Conservation (phyloP, 2,329 filamentous ascomycete genomes). For the Cladobotryum protrusum region DNA sequence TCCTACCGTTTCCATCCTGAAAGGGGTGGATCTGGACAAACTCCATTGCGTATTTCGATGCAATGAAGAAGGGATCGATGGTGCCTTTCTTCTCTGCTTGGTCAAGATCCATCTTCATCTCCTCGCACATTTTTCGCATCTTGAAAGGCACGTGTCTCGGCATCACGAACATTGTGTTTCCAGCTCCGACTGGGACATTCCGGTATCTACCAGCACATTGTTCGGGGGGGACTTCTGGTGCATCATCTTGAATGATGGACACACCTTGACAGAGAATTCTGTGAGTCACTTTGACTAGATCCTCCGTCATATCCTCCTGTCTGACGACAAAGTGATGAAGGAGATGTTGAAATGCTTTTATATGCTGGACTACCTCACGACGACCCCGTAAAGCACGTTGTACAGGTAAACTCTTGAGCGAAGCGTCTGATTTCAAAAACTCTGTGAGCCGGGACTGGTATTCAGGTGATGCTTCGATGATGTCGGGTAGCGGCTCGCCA, state of each 20-base stretch:
- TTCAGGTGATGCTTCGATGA: slow-evolving; percentile 5
- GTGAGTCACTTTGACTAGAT: slow-evolving; percentile 17
- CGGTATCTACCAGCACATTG: slow-evolving; percentile 23
- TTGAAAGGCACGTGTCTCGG: slow-evolving; percentile 19
- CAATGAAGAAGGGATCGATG: slow-evolving; percentile 26
- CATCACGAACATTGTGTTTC: slow-evolving; percentile 21
- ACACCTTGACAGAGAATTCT: slow-evolving; percentile 14
- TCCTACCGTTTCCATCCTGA: slow-evolving; percentile 32
- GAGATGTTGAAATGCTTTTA: slow-evolving; percentile 17
- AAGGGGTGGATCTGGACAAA: slow-evolving; percentile 36
- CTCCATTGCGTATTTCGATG: slow-evolving; percentile 17
- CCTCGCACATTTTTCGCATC: slow-evolving; percentile 22
- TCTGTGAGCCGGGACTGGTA: slow-evolving; percentile 7
- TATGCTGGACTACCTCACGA: slow-evolving; percentile 19
- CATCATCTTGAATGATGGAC: not conserved
- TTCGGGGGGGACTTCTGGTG: slow-evolving; percentile 1
- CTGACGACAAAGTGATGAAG: slow-evolving; percentile 10
- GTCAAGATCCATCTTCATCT: slow-evolving; percentile 15
- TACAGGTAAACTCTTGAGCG: not conserved
- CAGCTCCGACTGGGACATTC: slow-evolving; percentile 18
- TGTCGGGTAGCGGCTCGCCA: slow-evolving; percentile 4
- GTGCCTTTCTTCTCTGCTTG: not conserved
- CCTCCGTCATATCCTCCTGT: slow-evolving; percentile 12
- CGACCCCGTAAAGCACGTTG: slow-evolving; percentile 11
- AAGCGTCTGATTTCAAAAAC: slow-evolving; percentile 1